A percentile compares a stretch with the other conserved stretches of the same genome.
phyloP scores from a whole-genome alignment of 495 filamentous ascomycete genomes.

The Penicillium daleae region DNA sequence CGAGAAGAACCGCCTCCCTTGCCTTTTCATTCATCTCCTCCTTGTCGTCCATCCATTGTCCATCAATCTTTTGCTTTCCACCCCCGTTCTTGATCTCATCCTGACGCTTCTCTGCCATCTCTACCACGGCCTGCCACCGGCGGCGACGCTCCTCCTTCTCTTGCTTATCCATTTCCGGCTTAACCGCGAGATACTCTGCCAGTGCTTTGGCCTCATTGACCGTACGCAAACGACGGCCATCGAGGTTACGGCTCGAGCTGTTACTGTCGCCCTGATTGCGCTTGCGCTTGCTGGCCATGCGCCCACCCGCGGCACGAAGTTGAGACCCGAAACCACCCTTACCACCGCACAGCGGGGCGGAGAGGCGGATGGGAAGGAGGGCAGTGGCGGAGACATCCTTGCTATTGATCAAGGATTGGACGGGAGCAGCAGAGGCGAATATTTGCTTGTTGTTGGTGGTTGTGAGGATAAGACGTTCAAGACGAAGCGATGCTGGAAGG shows the following conservation, averaged over 20 bases:
- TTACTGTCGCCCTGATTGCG: constrained; percentile 81
- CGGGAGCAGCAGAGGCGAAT: constrained; percentile 40
- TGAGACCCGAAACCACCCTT: constrained; percentile 98
- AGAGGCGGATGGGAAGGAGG: constrained; percentile 83
- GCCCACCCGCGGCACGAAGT: constrained; percentile 92
- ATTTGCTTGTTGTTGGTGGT: constrained; percentile 80
- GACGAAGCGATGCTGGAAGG: constrained; percentile 57
- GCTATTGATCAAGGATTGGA: constrained; percentile 27
- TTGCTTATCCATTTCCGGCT: constrained; percentile 93
- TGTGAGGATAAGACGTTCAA: constrained; percentile 69
- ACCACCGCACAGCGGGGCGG: constrained; percentile 76
- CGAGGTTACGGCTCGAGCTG: constrained; percentile 88
- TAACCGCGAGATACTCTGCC: constrained; percentile 91
- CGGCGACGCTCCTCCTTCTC: constrained; percentile 82
- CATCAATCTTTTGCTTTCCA: constrained; percentile 73
- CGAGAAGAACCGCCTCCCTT: constrained; percentile 77
- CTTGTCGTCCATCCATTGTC: constrained; percentile 91
- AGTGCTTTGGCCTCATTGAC: constrained; percentile 93
- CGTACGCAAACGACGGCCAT: constrained; percentile 86
- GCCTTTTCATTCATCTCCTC: constrained; percentile 83
- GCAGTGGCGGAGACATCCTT: constrained; percentile 51
- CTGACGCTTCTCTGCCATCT: constrained; percentile 76
- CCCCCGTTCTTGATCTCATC: constrained; percentile 74
- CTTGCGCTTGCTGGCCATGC: constrained; percentile 95
- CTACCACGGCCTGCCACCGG: constrained; percentile 84